Evolutionary conservation across 371 early-diverging fungal genomes (phyloP), one percentile per base, ranked within the genome.

Genomic region (Mortierella sp.): DNA sequence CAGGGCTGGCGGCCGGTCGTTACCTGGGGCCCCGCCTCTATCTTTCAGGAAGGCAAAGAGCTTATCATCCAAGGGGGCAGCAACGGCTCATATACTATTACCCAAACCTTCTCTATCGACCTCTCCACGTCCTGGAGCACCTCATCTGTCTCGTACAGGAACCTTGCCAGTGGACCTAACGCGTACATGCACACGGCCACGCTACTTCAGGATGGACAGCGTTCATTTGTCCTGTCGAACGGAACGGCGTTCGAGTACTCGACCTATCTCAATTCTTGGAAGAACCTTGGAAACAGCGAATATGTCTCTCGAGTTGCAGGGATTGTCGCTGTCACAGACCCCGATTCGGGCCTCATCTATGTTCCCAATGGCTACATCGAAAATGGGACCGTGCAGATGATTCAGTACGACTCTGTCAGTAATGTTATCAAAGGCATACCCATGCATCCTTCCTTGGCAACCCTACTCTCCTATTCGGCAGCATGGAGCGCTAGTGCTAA

Each of bases 111-210:
- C 62, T 55, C 69, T 14, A 58, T 68, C 68, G 74, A 68, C 37
- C 68, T 74, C 55, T 68, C 74, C 23, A 57, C 69, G 0, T 6
- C 60, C 29, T 72, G 72, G 72, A 62, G 62, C 26, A 72, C 66
- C 0, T 66, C 72, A 25, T 30, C 60, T 2, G 65, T 64, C 19
- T 30, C 61, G 0, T 66, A 43, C 48, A 64, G 7, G 5, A 43
- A 16, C 1, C 57, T 72, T 4, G 15, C 56, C 23, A 56, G 66
- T 44, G 72, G 72, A 2, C 72, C 72, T 1, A 51, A n/a, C 19
- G 62, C 55, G 57, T 66, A 66, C 21, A 56, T 30, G 12, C 72
- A 70, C 53, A 15, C 65, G 12, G 43, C 64, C 1, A 53, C 62
- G 0, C n/a, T 65, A 18, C 44, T 64, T n/a, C n/a, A n/a, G n/a